These are phyloP conservation scores for Aureobasidium sp. DNA, from an alignment of 2,329 filamentous ascomycete genomes.

Conservation along the genomic window DNA sequence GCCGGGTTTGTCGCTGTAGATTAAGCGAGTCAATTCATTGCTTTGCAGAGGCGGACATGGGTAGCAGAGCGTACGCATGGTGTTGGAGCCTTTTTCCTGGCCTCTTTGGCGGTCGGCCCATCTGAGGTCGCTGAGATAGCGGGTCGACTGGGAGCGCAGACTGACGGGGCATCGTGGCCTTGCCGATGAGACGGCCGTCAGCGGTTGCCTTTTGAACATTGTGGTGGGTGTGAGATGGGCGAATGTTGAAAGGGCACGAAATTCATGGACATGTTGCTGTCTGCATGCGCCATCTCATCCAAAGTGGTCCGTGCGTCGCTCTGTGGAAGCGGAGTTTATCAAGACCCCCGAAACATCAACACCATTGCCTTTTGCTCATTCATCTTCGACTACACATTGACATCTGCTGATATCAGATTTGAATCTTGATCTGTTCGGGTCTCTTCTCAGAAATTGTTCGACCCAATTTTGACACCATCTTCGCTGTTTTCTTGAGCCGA, in stretches of 20 bases:
- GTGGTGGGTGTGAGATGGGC: background rate
- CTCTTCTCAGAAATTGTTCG: background rate
- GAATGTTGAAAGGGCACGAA: background rate
- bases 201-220: conserved; percentile 15
- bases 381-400: background rate
- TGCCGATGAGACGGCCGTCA: conserved; percentile 1
- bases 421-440: background rate
- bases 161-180: conserved; percentile 2
- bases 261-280: background rate
- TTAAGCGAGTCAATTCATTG: background rate
- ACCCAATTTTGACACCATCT: background rate
- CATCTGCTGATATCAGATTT: background rate
- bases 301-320: background rate
- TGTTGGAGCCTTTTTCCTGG: conserved; percentile 15
- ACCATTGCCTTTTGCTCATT: background rate
- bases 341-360: background rate
- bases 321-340: background rate
- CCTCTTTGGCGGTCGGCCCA: conserved; percentile 9
- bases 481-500: background rate
- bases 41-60: background rate
- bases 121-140: conserved; percentile 8
- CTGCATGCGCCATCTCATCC: background rate
- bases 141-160: background rate
- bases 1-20: conserved; percentile 7
- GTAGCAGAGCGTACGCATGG: conserved; percentile 1